Conservation (phyloP, 768 basidiomycete species). For the Mycena rosella region DNA sequence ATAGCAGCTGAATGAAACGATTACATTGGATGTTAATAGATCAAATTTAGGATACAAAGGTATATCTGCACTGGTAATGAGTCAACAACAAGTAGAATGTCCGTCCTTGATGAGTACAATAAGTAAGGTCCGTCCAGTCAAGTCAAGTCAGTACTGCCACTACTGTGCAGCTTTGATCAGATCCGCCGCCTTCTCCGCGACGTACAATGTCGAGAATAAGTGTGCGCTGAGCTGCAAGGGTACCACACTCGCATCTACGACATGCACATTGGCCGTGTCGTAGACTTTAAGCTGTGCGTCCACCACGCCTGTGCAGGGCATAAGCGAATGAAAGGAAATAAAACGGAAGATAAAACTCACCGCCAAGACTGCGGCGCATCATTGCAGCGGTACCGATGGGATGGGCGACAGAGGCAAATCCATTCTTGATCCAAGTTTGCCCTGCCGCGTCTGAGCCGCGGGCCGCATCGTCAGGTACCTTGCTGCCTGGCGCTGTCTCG, state of each 20-base stretch:
- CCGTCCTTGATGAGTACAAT: too few species aligned
- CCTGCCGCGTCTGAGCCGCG: conserved; percentile 61
- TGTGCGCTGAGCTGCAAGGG: conserved; percentile 64
- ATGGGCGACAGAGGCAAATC: conserved; percentile 61
- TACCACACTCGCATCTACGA: conserved; percentile 64
- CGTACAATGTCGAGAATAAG: conserved; percentile 59
- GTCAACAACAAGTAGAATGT: too few species aligned
- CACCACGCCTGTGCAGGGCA: too few species aligned
- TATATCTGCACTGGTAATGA: too few species aligned
- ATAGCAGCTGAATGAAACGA: conserved; percentile 14
- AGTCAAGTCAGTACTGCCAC: too few species aligned
- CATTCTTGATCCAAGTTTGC: conserved; percentile 58
- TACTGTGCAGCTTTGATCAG: conserved; percentile 56
- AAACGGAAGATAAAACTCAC: too few species aligned
- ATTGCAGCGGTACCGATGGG: conserved; percentile 62
- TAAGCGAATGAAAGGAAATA: too few species aligned
- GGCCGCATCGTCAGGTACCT: conserved; percentile 56
- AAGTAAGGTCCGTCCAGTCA: too few species aligned
- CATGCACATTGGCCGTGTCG: conserved; percentile 62
- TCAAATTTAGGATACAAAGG: conserved; percentile 13
- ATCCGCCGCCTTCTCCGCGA: too few species aligned
- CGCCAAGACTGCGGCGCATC: conserved; percentile 54
- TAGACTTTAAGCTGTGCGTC: conserved; percentile 60
- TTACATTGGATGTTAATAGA: conserved; percentile 18
- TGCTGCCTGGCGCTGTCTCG: conserved; percentile 57